Base-by-base conservation (phyloP, 2,329 filamentous ascomycete genomes). In the Chaetoscypha palmicola region DNA sequence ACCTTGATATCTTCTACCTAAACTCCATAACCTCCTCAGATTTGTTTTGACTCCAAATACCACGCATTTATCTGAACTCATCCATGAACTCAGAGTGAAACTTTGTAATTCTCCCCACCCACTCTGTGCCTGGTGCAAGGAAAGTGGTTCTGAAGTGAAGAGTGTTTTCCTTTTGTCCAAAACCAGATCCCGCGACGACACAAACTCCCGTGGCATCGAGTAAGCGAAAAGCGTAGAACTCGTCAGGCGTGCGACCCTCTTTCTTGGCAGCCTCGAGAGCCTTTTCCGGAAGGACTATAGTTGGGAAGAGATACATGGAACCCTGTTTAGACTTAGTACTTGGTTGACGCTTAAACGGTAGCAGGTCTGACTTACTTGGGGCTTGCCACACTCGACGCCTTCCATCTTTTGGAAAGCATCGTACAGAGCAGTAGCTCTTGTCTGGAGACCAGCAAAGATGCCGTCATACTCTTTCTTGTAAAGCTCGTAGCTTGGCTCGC, bases 271-370 rank as follows among this genome's bases (percentile, higher is more conserved):
- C 86, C 53, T 83, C 81, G 50, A 82, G 67, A 31, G 89, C 92
- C 68, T 86, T 87, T 19, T 68, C 57, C 1, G 92, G 79, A 19
- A 98, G 72, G 24, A 72, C 79, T 68, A 98, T 94, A 57, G 87
- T 92, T 19, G 92, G 92, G 79, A 97, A 98, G 59, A 98, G 84
- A 71, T 98, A 98, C 92, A 98, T 98, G 63, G 86, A 83, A 48
- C 92, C 92, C 76, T 95, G 53, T n/a, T n/a, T n/a, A n/a, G n/a
- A n/a, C n/a, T n/a, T n/a, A n/a, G n/a, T n/a, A n/a, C n/a, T n/a
- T n/a, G n/a, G n/a, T n/a, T n/a, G n/a, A n/a, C n/a, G n/a, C n/a
- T n/a, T n/a, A n/a, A n/a, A n/a, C n/a, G n/a, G n/a, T n/a, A n/a
- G n/a, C n/a, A n/a, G n/a, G n/a, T n/a, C n/a, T n/a, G n/a, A 64